Percentiles rank a stretch among this genome's conserved stretches.
phyloP scores from a whole-genome alignment of 2,329 filamentous ascomycete genomes.

The Ceratocystis destructans region DNA sequence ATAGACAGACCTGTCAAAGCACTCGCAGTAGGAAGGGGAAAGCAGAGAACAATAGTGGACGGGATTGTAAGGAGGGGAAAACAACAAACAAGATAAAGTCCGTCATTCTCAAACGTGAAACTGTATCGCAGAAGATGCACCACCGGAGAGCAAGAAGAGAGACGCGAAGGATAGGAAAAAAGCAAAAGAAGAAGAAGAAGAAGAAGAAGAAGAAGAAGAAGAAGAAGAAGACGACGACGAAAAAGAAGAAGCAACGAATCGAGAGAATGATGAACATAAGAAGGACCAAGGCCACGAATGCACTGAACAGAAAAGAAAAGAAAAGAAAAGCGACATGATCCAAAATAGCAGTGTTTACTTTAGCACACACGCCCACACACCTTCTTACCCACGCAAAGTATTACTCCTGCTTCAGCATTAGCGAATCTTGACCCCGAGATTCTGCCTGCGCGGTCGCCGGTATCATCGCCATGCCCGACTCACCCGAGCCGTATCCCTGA shows the following conservation, averaged over 20 bases:
- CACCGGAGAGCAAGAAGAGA: neutral
- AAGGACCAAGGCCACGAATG: neutral
- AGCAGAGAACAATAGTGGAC: neutral
- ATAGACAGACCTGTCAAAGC: neutral
- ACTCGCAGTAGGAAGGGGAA: neutral
- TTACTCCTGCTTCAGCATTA: constrained; percentile 1
- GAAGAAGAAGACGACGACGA: too few species aligned
- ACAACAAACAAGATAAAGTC: neutral
- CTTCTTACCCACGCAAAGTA: neutral
- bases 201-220: neutral
- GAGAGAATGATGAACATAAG: neutral
- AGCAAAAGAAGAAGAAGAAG: neutral
- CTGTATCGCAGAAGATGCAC: constrained; percentile 3
- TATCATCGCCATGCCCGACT: neutral
- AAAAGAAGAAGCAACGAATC: neutral
- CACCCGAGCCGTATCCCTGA: neutral
- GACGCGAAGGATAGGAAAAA: neutral
- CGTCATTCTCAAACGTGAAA: neutral
- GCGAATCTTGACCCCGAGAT: neutral
- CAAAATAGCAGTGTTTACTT: too few species aligned
- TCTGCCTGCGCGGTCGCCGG: neutral
- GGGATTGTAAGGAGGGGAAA: neutral
- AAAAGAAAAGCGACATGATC: neutral
- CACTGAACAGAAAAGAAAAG: constrained; percentile 3
- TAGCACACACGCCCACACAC: neutral